A percentile compares a stretch with the other conserved stretches of the same genome.
Conservation (phyloP, 371 early-diverging fungal genomes). For the Cokeromyces recurvatus region DNA sequence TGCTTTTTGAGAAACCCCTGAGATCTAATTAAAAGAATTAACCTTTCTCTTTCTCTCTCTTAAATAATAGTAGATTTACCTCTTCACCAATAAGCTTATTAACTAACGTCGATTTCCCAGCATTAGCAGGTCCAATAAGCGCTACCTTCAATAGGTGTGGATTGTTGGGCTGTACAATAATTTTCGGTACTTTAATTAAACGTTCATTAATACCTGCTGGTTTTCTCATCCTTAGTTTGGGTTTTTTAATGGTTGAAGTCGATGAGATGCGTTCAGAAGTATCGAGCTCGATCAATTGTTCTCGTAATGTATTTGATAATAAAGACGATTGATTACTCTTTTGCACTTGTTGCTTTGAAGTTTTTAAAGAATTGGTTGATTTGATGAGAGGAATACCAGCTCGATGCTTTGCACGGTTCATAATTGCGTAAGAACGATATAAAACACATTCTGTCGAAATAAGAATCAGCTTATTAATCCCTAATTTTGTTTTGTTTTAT, state of each 20-base stretch:
- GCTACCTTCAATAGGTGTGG: conserved; percentile 62
- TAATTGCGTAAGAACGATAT: conserved; percentile 23
- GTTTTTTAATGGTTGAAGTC: too few relatives aligned
- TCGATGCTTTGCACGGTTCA: conserved; percentile 20
- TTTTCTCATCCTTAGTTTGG: conserved; percentile 9
- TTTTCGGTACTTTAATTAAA: conserved; percentile 30
- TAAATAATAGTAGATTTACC: neutral
- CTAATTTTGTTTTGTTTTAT: too few relatives aligned
- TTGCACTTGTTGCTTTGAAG: too few relatives aligned
- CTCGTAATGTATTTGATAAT: too few relatives aligned
- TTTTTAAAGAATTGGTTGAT: too few relatives aligned
- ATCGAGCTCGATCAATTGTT: too few relatives aligned
- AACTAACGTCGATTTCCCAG: conserved; percentile 76
- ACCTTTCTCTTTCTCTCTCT: neutral
- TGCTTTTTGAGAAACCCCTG: conserved; percentile 68
- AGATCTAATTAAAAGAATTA: conserved; percentile 28
- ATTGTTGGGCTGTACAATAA: conserved; percentile 56
- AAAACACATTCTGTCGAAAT: conserved; percentile 2
- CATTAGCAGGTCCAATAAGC: conserved; percentile 74
- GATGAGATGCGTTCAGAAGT: too few relatives aligned
- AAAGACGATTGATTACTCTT: too few relatives aligned
- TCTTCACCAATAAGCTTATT: conserved; percentile 55
- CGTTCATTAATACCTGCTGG: conserved; percentile 27
- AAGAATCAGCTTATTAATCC: neutral
- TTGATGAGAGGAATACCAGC: conserved; percentile 29